phyloP scores from a whole-genome alignment of 2,329 filamentous ascomycete species.

The Fusarium continuum region DNA sequence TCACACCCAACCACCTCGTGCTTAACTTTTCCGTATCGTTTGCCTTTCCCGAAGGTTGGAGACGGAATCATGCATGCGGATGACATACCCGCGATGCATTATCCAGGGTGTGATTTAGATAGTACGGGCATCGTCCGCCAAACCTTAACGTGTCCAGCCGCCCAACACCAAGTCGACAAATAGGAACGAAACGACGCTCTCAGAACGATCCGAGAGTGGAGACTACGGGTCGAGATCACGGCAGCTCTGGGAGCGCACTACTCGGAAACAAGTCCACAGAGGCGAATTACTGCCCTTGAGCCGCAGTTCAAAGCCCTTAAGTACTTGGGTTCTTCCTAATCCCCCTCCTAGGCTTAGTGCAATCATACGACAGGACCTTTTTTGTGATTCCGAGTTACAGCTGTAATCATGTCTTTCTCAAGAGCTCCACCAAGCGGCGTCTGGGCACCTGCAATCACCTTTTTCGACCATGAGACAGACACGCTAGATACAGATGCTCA shows the following conservation, averaged over 20 bases:
- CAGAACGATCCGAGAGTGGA: not conserved
- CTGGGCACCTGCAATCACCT: conserved; percentile 64
- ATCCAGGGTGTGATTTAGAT: not conserved
- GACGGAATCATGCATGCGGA: not conserved
- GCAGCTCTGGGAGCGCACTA: not conserved
- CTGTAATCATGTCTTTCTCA: conserved; percentile 21
- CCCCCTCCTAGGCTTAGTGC: not conserved
- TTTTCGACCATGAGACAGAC: conserved; percentile 61
- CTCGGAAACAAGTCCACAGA: not conserved
- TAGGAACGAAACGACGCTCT: not conserved
- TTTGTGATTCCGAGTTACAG: not conserved
- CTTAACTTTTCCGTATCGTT: conserved; percentile 1
- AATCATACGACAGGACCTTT: not conserved
- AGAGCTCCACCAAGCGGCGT: conserved; percentile 50
- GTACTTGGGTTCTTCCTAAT: conserved; percentile 18
- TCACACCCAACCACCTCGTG: not conserved
- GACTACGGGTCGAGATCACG: not conserved
- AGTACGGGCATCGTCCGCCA: not conserved
- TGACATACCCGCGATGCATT: not conserved
- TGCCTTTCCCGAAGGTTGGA: no score
- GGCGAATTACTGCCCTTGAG: not conserved
- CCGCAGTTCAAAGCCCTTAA: conserved; percentile 15
- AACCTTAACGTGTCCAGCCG: not conserved
- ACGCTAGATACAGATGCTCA: conserved; percentile 58
- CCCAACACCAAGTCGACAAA: not conserved